Conservation (phyloP, 2,329 filamentous ascomycete genomes). For the Penicillium sp. region DNA sequence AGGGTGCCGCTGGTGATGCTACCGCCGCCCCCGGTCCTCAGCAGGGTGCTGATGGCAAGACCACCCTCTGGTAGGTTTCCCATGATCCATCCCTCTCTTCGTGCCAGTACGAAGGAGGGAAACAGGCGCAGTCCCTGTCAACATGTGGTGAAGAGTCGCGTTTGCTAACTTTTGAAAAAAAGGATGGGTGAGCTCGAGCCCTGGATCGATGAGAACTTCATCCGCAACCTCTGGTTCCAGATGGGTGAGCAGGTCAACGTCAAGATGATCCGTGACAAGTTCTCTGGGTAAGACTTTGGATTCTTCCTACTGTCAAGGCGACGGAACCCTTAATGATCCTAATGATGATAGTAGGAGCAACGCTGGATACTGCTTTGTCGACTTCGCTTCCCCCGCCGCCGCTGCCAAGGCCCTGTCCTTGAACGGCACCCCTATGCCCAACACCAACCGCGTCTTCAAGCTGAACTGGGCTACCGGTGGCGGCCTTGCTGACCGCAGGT, state of each 20-base stretch:
- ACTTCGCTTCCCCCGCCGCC: slow-evolving; percentile 75
- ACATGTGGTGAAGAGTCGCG: too few relatives aligned
- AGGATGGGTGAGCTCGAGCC: slow-evolving; percentile 99
- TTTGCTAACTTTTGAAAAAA: background rate
- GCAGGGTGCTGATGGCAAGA: slow-evolving; percentile 50
- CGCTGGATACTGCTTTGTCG: slow-evolving; percentile 97
- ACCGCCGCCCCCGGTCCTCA: slow-evolving; percentile 41
- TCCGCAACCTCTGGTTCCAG: slow-evolving; percentile 89
- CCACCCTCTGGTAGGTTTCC: slow-evolving; percentile 48
- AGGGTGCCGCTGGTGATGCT: slow-evolving; percentile 43
- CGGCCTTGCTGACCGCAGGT: slow-evolving; percentile 89
- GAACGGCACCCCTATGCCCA: slow-evolving; percentile 84
- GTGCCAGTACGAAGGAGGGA: too few relatives aligned
- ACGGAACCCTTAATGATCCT: slow-evolving; percentile 24
- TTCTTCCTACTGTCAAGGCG: background rate
- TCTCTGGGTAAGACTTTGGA: slow-evolving; percentile 68
- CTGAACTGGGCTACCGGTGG: slow-evolving; percentile 98
- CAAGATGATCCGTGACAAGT: slow-evolving; percentile 99
- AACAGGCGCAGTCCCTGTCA: too few relatives aligned
- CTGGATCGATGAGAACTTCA: slow-evolving; percentile 99
- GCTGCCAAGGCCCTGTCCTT: slow-evolving; percentile 86
- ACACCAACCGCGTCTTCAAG: slow-evolving; percentile 93
- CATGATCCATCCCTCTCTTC: too few relatives aligned
- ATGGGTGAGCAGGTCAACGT: slow-evolving; percentile 94
- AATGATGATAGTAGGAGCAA: slow-evolving; percentile 61